These are phyloP conservation scores for Ophiognomonia clavigignenti-juglandacearum DNA, from an alignment of 2,329 filamentous ascomycete genomes.

Conservation along the genomic window DNA sequence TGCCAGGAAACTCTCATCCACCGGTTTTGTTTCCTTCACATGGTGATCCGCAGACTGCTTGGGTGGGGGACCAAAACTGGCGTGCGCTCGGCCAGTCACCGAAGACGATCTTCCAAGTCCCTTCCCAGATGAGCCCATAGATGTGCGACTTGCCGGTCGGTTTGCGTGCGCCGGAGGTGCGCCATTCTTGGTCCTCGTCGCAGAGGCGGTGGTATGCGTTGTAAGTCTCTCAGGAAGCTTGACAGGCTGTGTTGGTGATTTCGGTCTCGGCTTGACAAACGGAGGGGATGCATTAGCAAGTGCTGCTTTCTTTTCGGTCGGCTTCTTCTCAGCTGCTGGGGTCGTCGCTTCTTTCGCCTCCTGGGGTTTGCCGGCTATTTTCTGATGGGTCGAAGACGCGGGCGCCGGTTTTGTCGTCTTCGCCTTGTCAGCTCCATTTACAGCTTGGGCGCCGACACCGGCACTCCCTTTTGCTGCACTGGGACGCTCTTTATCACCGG, in stretches of 20 bases:
- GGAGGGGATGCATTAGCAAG: slow-evolving; percentile 35
- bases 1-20: slow-evolving; percentile 70
- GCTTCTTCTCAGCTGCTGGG: slow-evolving; percentile 2
- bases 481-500: neutral
- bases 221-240: slow-evolving; percentile 63
- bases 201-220: slow-evolving; percentile 65
- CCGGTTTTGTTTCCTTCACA: slow-evolving; percentile 43
- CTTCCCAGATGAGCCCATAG: slow-evolving; percentile 23
- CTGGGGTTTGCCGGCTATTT: slow-evolving; percentile 5
- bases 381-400: slow-evolving; percentile 3
- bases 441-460: neutral
- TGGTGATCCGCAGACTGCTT: slow-evolving; percentile 50
- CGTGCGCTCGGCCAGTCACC: slow-evolving; percentile 36
- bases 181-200: slow-evolving; percentile 43
- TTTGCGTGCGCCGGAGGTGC: slow-evolving; percentile 26
- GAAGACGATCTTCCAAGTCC: slow-evolving; percentile 41
- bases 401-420: slow-evolving; percentile 3
- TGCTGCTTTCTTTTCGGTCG: slow-evolving; percentile 36
- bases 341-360: slow-evolving; percentile 6
- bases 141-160: slow-evolving; percentile 40
- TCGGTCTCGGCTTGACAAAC: slow-evolving; percentile 55
- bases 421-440: slow-evolving; percentile 7
- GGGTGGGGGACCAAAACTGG: slow-evolving; percentile 54
- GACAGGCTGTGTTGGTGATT: slow-evolving; percentile 65
- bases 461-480: neutral